Conservation (phyloP, 495 filamentous ascomycete species). For the Penicillium simplicissimum region DNA sequence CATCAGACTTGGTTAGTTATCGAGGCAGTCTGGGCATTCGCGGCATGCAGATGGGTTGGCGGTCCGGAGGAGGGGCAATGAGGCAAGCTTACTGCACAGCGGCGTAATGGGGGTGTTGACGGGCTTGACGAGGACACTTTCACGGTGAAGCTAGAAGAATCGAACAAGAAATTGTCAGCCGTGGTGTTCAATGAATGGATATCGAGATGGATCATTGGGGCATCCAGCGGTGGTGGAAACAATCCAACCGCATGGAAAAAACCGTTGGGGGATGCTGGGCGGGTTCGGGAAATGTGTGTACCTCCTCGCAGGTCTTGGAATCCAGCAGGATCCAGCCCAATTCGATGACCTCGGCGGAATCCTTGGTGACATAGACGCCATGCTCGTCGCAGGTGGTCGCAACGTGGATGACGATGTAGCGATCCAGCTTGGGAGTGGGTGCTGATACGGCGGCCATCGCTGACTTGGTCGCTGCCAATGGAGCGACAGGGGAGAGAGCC, state of each 20-base stretch:
- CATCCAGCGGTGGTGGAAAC: neutral
- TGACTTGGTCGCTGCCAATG: slow-evolving; percentile 33
- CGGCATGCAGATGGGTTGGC: neutral
- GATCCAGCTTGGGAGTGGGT: slow-evolving; percentile 72
- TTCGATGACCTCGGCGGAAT: slow-evolving; percentile 98
- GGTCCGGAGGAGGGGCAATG: slow-evolving; percentile 3
- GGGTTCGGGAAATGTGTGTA: slow-evolving; percentile 43
- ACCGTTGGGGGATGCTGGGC: slow-evolving; percentile 18
- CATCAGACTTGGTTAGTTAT: slow-evolving; percentile 33
- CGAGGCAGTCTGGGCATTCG: slow-evolving; percentile 1
- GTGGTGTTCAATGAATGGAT: neutral
- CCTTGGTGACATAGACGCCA: slow-evolving; percentile 98
- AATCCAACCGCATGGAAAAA: neutral
- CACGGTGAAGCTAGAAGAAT: slow-evolving; percentile 73
- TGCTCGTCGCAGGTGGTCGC: slow-evolving; percentile 99
- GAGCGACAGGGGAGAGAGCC: slow-evolving; percentile 33
- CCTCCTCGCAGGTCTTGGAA: slow-evolving; percentile 88
- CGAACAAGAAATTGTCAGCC: slow-evolving; percentile 15
- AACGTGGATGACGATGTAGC: slow-evolving; percentile 96
- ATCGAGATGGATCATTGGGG: slow-evolving; percentile 14
- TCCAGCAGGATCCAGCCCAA: slow-evolving; percentile 96
- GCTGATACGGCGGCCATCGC: slow-evolving; percentile 53
- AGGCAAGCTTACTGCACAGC: slow-evolving; percentile 80
- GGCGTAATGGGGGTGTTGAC: slow-evolving; percentile 98
- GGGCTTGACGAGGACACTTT: slow-evolving; percentile 95